Base-by-base conservation (phyloP, 2,329 filamentous ascomycete species). In the Dothideomycetidae sp. region DNA sequence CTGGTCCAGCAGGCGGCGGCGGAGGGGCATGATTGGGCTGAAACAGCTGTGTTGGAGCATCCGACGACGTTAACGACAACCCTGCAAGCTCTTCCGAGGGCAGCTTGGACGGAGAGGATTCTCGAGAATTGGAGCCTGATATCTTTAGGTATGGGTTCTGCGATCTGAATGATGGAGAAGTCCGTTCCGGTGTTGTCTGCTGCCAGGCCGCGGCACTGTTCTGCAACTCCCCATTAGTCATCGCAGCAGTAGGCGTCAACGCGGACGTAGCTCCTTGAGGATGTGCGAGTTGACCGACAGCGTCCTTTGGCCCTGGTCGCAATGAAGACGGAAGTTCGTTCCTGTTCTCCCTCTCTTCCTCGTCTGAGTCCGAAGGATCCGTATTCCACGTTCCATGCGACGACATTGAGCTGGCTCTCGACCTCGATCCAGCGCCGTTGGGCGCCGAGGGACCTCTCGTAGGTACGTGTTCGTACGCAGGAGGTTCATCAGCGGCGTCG, bases 61-160 rank as follows among this genome's bases (percentile, higher is more conserved):
- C 11, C 28, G 7, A 17, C 12, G 21, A 19, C 29, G 52, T 47
- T 4, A 63, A 35, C 2, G 52, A 54, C 23, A 64, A 42, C 10
- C 56, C 51, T 11, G 56, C 53, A 40, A 63, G 48, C 38, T 57
- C 50, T 10, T 64, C 55, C 13, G 52, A 48, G 1, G 63, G 63
- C 3, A 60, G 61, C 23, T 54, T 55, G 16, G 51, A 48, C 3
- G 62, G 50, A 16, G 61, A 60, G 10, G 64, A 47, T 46, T 64
- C 62, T 13, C 54, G 53, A 10, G 46, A 39, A 10, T 44, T 13
- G 42, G 36, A 14, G 47, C 47, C 43, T 33, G 61, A 58, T 47
- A 57, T 55, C 17, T 53, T 53, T 14, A 58, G 50, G 42, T 64
- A 64, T 5, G 62, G 62, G 39, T 64, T 64, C 42, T 63, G 60